Base-by-base conservation (phyloP, 805 yeast genomes). In the Priceomyces fermenticarens region DNA sequence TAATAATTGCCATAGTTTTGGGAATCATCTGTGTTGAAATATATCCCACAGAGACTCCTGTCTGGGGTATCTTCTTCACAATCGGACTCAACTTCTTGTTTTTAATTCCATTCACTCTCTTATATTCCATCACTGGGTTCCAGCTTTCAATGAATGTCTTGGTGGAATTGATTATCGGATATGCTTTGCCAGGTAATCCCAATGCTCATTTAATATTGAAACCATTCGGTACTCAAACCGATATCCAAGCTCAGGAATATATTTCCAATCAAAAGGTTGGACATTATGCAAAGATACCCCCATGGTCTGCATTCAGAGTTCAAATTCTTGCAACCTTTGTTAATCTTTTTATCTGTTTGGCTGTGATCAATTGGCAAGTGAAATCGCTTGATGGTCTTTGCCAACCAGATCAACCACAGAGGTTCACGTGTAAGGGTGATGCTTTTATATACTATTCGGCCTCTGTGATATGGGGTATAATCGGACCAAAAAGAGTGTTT, bases 31-130 rank as follows among this genome's bases (percentile, higher is more conserved):
- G 66, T 38, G 65, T 62, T 10, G 32, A 51, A 35, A 38, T 62
- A 10, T 65, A 59, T 33, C 70, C 71, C 3, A 64, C 61, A 2
- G 62, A 77, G 37, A 76, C 83, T 3, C 83, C 84, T 13, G 77
- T 78, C 16, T 80, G 85, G 84, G 73, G 77, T 20, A 63, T 80
- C 31, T 73, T 79, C 61, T 70, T 80, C 46, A 70, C 77, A 3
- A 50, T 78, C 30, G 80, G 67, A 16, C 60, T 80, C 32, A 78
- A 77, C 46, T 58, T 72, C 32, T 59, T 73, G 3, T 77, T 79
- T 45, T 62, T 78, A 47, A 62, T 79, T 31, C 83, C 83, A 33
- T 56, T 78, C 30, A 65, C 75, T n/a, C 60, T 75, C 3, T 54
- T 80, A 41, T 65, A 60, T 30, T 65, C 81, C 5, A 67, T 69